Base-by-base conservation (phyloP, 306 rosid species). In the Cicer chorassanicum region DNA sequence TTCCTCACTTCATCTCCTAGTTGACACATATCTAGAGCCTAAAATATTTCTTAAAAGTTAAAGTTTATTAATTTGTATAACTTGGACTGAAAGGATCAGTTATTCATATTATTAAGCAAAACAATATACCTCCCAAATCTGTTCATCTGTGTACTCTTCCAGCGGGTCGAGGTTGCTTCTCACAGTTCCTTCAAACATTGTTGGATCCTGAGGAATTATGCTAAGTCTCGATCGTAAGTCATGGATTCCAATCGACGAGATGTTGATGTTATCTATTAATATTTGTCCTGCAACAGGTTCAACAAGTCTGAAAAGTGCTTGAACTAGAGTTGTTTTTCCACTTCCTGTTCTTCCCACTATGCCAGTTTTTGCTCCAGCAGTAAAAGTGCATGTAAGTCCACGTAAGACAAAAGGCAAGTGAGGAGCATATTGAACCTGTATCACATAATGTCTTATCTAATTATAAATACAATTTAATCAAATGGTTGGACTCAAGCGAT, bases 201-300 rank as follows among this genome's bases (percentile, higher is more conserved):
- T 93, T 68, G 98, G 97, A 78, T 93, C 97, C 70, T 91, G 97
- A 84, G 98, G 96, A 66, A 91, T 93, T 60, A 93, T 91, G 84
- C 97, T 93, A 14, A 91, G 83, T 78, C 80, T 85, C 4, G 87
- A 91, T 64, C 93, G 63, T 68, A 93, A 81, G 83, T 93, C 90
- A 36, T 91, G 97, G 61, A 93, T 68, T 50, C 97, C 97, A 38
- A 91, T 82, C 4, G 56, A 78, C 19, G 87, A 76, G 71, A 89
- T 88, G 74, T 84, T 65, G 45, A 87, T 79, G 62, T 73, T 74
- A 66, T 93, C 97, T 73, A 93, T 87, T 60, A 84, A 56, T 38
- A 93, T 87, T 83, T 81, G 10, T 81, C 86, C 89, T 74, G 88
- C 81, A 84, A 87, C 84, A 79, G 82, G 93, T 59, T 87, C 96